Evolutionary conservation across 2,329 filamentous ascomycete genomes (phyloP), one percentile per base, ranked within the genome.

Genomic region (Cladosporium sp.): DNA sequence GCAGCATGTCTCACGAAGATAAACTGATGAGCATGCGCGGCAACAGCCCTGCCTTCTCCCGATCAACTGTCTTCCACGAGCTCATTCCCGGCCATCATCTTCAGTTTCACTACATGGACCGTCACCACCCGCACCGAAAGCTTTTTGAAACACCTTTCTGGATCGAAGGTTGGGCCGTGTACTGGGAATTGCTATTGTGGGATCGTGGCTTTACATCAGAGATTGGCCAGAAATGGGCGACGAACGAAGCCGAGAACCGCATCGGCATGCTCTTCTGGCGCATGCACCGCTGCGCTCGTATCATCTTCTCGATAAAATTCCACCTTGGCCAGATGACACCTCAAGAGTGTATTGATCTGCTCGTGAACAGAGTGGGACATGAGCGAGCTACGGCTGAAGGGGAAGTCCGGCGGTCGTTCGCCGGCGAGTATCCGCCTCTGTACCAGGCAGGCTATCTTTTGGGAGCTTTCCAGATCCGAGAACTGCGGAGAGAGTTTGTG

Each of bases 381-480:
- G 86, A 88, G 75, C 78, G 84, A 7, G 81, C 83, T 1, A 87
- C 84, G 3, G 86, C 86, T 0, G 86, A 88, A 72, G 86, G 85
- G 0, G 86, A 88, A 73, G 86, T 88, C 0, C 78, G 86, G 18
- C 76, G 86, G 30, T 86, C 83, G 15, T 80, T 88, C 36, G 82
- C 81, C 66, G 85, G 85, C 1, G 81, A 85, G 18, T 88, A 88
- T 72, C 76, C 80, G 1, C 85, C 86, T 1, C 71, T 88, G 7
- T 88, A 88, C 68, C 86, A 88, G 73, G 84, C 83, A 0, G 86
- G 83, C 0, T 88, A 88, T 71, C 84, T 88, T 81, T 75, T 88
- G 0, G 86, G 86, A 0, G 86, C 86, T 0, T 73, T 88, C 71
- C 86, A 88, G 72, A 71, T 88, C 11, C 82, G 82, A 71, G 75